Evolutionary conservation across 768 basidiomycete genomes (phyloP).

Genomic region (Gautieria morchelliformis): DNA sequence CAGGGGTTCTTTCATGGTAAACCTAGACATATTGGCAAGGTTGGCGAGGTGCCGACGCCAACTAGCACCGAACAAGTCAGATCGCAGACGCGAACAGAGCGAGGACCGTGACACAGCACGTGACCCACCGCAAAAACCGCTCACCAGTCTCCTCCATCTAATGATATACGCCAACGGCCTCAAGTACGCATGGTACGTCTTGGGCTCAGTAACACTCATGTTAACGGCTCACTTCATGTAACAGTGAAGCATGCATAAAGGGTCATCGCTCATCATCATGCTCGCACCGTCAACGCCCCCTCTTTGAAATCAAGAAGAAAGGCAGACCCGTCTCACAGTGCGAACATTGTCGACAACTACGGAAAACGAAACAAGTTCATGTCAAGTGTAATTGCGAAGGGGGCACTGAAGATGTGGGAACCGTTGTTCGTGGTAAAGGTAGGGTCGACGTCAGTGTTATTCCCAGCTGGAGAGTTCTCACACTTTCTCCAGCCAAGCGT

Average conservation of each 20-base stretch:
- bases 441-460: background rate
- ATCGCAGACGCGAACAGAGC: background rate
- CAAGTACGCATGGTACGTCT: constrained; percentile 72
- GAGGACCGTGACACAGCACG: background rate
- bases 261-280: constrained; percentile 87
- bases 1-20: background rate
- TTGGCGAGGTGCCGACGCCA: background rate
- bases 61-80: no score
- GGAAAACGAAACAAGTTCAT: constrained; percentile 35
- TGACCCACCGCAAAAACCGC: background rate
- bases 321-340: constrained; percentile 51
- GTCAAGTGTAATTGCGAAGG: constrained; percentile 29
- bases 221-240: background rate
- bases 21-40: background rate
- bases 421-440: background rate
- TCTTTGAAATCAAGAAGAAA: constrained; percentile 72
- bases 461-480: constrained; percentile 8
- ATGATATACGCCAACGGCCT: constrained; percentile 60
- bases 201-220: constrained; percentile 9
- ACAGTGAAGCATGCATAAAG: constrained; percentile 87
- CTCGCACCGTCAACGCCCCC: constrained; percentile 77
- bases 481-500: constrained; percentile 12
- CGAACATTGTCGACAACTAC: constrained; percentile 25
- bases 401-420: constrained; percentile 12
- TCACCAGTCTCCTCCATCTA: background rate